Evolutionary conservation across 176 grass and related monocot genomes (phyloP), one percentile per base, ranked within the genome.

Genomic region (Oryza brachyantha): DNA sequence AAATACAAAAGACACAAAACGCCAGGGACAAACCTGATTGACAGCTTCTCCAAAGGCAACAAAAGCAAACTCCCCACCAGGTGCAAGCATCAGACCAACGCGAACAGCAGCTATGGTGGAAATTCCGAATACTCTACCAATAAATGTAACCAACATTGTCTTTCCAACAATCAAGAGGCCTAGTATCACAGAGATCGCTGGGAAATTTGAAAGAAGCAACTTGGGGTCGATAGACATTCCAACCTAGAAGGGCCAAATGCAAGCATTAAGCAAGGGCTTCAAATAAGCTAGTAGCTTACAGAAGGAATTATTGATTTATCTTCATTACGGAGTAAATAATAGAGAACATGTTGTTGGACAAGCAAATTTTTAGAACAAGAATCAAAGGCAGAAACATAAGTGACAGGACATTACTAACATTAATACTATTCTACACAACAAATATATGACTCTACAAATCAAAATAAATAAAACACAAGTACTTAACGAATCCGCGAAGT

Each of bases 61-160:
- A 90, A 99, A 99, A 85, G 96, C 96, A 81, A 99, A 99, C 79
- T 99, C 96, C 75, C 96, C 96, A 55, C 96, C 96, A 87, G 96
- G 96, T 62, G 96, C 96, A 78, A 99, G 96, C 75, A 99, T 64
- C 83, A 99, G 92, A 66, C 92, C 96, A 21, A 92, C 92, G 55
- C 96, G 85, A 63, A 93, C 64, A 7, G 96, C 92, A 42, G 96
- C 84, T 90, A 99, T 99, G 74, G 86, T 84, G 28, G 96, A 95
- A 85, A 99, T 78, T 55, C 96, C 96, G 87, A 99, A 99, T 52
- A 99, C 59, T 79, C 86, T 95, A 77, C 96, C 96, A 45, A 94
- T 81, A 77, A 99, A 83, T 75, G 85, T 79, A 84, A 99, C 96
- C 81, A 99, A 48, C 37, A 99, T 40, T 64, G 92, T 89, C 81